A percentile compares a stretch with the other conserved stretches of the same genome.
These are phyloP conservation scores for Diaporthe destruens DNA, from an alignment of 2,329 filamentous ascomycete genomes.

Conservation along the genomic window DNA sequence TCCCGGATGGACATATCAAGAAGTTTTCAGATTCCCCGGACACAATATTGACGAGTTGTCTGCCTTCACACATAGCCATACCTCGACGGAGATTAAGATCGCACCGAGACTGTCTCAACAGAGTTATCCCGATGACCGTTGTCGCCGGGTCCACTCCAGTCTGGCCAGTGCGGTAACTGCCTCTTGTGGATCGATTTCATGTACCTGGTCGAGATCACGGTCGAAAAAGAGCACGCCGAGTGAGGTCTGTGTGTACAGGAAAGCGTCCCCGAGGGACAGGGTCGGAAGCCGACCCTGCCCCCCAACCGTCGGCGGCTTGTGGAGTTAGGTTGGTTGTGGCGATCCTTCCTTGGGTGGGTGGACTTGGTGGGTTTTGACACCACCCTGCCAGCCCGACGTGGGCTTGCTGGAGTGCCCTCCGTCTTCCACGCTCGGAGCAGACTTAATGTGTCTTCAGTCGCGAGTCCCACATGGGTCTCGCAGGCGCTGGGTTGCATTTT, in stretches of 20 bases:
- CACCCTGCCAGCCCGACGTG: slow-evolving; percentile 4
- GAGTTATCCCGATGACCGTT: slow-evolving; percentile 10
- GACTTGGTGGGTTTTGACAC: slow-evolving; percentile 34
- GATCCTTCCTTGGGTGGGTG: slow-evolving; percentile 26
- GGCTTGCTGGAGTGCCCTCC: slow-evolving; percentile 29
- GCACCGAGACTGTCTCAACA: slow-evolving; percentile 14
- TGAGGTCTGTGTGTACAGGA: slow-evolving; percentile 15
- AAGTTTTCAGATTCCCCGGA: background rate
- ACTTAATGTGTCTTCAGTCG: slow-evolving; percentile 23
- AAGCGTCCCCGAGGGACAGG: background rate
- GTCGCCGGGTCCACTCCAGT: slow-evolving; percentile 9
- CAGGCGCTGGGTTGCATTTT: slow-evolving; percentile 4
- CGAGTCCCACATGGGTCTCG: slow-evolving; percentile 24
- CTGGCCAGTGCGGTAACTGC: background rate
- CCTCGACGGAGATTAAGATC: slow-evolving; percentile 17
- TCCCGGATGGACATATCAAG: slow-evolving; percentile 28
- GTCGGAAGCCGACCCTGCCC: slow-evolving; percentile 24
- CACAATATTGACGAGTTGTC: background rate
- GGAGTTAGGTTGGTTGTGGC: slow-evolving; percentile 24
- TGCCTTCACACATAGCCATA: slow-evolving; percentile 9
- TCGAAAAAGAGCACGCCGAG: slow-evolving; percentile 23
- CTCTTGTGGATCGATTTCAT: slow-evolving; percentile 4
- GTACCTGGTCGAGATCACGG: slow-evolving; percentile 17
- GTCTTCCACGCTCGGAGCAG: slow-evolving; percentile 25
- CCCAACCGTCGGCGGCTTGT: slow-evolving; percentile 31